A percentile compares a stretch with the other conserved stretches of the same genome.
Conservation (phyloP, 441 rosid species). For the Arabidopsis hybrid region DNA sequence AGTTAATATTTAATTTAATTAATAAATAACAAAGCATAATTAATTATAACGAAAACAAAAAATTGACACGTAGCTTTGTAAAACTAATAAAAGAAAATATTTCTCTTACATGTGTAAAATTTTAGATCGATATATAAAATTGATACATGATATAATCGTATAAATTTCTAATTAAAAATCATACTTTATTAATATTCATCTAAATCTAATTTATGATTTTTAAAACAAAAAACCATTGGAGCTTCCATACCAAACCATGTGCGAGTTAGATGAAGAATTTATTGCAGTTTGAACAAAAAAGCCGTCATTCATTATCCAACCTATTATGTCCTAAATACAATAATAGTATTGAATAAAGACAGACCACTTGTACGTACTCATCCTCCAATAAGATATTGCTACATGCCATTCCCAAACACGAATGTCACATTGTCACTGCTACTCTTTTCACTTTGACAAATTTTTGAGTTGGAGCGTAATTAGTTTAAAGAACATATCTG, state of each 20-base stretch:
- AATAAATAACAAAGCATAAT: too few species aligned
- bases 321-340: constrained; percentile 22
- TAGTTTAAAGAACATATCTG: too few species aligned
- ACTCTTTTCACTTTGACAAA: constrained; percentile 4
- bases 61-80: too few species aligned
- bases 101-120: too few species aligned
- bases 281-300: constrained; percentile 34
- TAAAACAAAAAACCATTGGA: background rate
- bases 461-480: background rate
- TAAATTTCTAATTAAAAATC: too few species aligned
- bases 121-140: too few species aligned
- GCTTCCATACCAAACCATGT: constrained; percentile 38
- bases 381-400: constrained; percentile 19
- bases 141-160: too few species aligned
- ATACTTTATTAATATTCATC: background rate
- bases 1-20: too few species aligned
- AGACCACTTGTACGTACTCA: background rate
- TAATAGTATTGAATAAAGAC: background rate
- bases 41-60: too few species aligned
- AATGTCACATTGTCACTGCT: background rate
- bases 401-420: constrained; percentile 30
- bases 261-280: constrained; percentile 43
- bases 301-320: constrained; percentile 13
- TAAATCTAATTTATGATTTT: background rate
- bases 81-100: too few species aligned